Percentiles rank a stretch among this genome's conserved stretches.
phyloP scores from a whole-genome alignment of 139 green algal genomes.

The Spirogloea muscicola region DNA sequence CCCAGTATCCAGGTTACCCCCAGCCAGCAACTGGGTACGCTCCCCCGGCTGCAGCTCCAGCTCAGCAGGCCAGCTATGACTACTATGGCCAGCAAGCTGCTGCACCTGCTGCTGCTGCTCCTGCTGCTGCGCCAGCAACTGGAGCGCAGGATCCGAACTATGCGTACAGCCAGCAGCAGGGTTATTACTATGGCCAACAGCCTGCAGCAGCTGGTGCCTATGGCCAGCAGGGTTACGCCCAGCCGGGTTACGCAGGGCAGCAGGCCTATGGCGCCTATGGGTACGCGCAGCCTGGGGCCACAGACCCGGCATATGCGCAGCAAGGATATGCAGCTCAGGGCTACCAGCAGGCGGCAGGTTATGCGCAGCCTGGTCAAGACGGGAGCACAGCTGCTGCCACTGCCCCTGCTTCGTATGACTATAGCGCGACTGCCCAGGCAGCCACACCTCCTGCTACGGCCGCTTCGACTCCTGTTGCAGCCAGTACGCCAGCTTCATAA shows the following conservation, averaged over 20 bases:
- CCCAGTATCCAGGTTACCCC: too few relatives aligned
- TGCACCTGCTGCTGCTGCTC: neutral
- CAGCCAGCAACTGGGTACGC: conserved; percentile 5
- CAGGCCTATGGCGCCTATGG: conserved; percentile 15
- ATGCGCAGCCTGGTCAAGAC: too few relatives aligned
- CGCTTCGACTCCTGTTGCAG: too few relatives aligned
- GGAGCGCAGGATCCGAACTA: neutral
- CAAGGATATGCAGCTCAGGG: too few relatives aligned
- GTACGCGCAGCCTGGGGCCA: neutral
- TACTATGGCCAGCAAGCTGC: conserved; percentile 17
- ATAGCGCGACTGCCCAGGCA: too few relatives aligned
- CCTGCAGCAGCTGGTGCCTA: neutral
- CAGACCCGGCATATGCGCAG: conserved; percentile 19
- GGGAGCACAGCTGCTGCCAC: too few relatives aligned
- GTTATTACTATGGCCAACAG: conserved; percentile 5
- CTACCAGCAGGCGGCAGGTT: too few relatives aligned
- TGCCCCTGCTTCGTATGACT: too few relatives aligned
- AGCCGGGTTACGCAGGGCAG: conserved; percentile 7
- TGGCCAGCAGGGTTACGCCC: neutral
- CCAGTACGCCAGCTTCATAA: too few relatives aligned
- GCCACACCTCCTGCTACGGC: too few relatives aligned
- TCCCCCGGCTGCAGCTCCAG: neutral
- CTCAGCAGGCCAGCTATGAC: conserved; percentile 2
- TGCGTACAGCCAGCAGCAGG: conserved; percentile 22
- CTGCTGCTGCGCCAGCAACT: conserved; percentile 7